Base-by-base conservation (phyloP, 169 alveolate genomes). In the Pseudocohnilembus persalinus region DNA sequence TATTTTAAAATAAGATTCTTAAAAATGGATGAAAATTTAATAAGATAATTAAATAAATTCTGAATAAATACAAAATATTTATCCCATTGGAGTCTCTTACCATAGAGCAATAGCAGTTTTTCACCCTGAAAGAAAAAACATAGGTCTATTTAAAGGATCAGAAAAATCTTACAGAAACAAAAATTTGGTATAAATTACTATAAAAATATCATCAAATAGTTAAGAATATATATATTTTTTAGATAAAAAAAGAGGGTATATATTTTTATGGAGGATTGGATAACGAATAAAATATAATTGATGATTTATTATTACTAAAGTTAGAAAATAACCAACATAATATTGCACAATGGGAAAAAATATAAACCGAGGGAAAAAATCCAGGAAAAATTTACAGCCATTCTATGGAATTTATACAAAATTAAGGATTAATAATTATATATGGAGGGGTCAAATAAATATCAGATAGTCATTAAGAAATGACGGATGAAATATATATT, bases 181-280 rank as follows among this genome's bases (percentile, higher is more conserved):
- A 20, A 31, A 77, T 26, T 0, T 1, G 82, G 63, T n/a, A 68
- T 77, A 26, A 77, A 6, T 77, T 76, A 0, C 25, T 25, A 32
- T 15, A 27, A 77, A 24, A 27, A 77, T 25, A 0, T 77, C 25
- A 6, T 1, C 33, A 33, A 0, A 0, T 30, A 31, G 4, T 0
- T 28, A 11, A 25, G 15, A 31, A 77, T 0, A 34, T 11, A 25
- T 4, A 33, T 1, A 31, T 0, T 77, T 77, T 20, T 4, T 27
- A 77, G 82, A 27, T 77, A 25, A 77, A 77, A 27, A 27, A 77
- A 31, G 82, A 77, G 63, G 82, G 82, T 25, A n/a, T 77, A 16
- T 77, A 77, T 33, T 77, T 77, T 33, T 75, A 31, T 77, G 82
- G 82, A 11, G 82, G 82, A 15, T 32, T 33, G 27, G 11, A 29